Evolutionary conservation across 495 filamentous ascomycete species (phyloP).

Genomic region (Xylaria venustula): DNA sequence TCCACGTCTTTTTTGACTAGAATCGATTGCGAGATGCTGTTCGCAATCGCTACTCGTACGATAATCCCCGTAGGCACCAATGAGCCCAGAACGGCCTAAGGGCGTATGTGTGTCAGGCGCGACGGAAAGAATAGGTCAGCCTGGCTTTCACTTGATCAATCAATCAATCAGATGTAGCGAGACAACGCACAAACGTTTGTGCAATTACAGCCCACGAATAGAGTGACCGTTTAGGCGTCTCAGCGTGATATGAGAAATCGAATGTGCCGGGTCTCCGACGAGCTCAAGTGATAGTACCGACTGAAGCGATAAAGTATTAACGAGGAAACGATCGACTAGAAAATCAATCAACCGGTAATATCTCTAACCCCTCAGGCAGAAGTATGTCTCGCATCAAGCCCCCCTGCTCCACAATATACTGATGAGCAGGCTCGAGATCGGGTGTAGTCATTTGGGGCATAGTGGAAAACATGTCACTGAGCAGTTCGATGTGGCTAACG

Average conservation of each 20-base stretch:
- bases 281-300: neutral
- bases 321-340: neutral
- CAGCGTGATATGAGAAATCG: neutral
- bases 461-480: conserved; percentile 44
- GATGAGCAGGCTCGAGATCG: conserved; percentile 20
- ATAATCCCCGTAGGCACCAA: too few species aligned
- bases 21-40: too few species aligned
- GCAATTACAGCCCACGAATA: neutral
- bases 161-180: too few species aligned
- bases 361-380: conserved; percentile 14
- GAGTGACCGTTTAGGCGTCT: neutral
- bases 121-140: neutral
- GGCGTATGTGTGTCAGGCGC: too few species aligned
- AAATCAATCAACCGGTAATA: conserved; percentile 17
- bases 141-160: too few species aligned
- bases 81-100: too few species aligned
- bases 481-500: conserved; percentile 47
- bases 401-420: conserved; percentile 15
- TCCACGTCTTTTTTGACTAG: too few species aligned
- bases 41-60: too few species aligned
- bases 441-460: conserved; percentile 32
- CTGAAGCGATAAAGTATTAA: neutral
- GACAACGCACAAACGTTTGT: too few species aligned
- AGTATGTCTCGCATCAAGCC: conserved; percentile 17
- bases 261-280: neutral